phyloP scores from a whole-genome alignment of 1,284 basidiomycete genomes.

The Tranzscheliella williamsii region DNA sequence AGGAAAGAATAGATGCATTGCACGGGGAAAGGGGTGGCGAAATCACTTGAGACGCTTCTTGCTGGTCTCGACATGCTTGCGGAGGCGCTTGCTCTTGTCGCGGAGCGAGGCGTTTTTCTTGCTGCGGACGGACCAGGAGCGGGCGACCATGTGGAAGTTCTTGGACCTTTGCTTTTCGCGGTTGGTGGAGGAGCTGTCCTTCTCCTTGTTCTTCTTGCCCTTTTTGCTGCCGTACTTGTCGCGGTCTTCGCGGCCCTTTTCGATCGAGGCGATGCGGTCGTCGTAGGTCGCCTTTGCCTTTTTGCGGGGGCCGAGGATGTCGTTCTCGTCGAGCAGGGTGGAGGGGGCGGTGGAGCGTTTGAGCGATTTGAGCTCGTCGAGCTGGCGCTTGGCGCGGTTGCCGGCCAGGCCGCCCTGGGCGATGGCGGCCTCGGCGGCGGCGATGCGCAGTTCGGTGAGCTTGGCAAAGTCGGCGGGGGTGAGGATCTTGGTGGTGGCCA shows the following conservation, averaged over 20 bases:
- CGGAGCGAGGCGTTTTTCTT: conserved; percentile 56
- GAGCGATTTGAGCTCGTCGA: conserved; percentile 69
- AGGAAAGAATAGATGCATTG: too few relatives aligned
- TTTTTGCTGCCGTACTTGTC: conserved; percentile 79
- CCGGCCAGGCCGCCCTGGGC: conserved; percentile 44
- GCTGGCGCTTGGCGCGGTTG: conserved; percentile 43
- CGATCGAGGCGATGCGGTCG: conserved; percentile 87
- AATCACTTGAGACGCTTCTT: conserved; percentile 48
- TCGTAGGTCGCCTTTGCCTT: conserved; percentile 92
- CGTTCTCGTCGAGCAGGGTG: conserved; percentile 50
- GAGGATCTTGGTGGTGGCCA: conserved; percentile 84
- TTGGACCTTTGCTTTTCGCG: conserved; percentile 54
- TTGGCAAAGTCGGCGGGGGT: conserved; percentile 96
- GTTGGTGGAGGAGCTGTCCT: conserved; percentile 50
- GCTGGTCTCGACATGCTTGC: conserved; percentile 52
- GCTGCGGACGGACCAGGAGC: conserved; percentile 52
- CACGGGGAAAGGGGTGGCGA: too few relatives aligned
- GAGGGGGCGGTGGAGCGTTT: conserved; percentile 66
- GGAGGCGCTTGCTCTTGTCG: conserved; percentile 52
- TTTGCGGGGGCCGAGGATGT: conserved; percentile 88
- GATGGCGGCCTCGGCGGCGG: conserved; percentile 72
- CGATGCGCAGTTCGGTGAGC: conserved; percentile 81
- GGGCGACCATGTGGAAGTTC: conserved; percentile 57
- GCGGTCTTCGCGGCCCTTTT: conserved; percentile 89
- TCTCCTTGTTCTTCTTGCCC: conserved; percentile 60